phyloP scores from a whole-genome alignment of 1,284 basidiomycete genomes.

The Microbotryum saponariae region DNA sequence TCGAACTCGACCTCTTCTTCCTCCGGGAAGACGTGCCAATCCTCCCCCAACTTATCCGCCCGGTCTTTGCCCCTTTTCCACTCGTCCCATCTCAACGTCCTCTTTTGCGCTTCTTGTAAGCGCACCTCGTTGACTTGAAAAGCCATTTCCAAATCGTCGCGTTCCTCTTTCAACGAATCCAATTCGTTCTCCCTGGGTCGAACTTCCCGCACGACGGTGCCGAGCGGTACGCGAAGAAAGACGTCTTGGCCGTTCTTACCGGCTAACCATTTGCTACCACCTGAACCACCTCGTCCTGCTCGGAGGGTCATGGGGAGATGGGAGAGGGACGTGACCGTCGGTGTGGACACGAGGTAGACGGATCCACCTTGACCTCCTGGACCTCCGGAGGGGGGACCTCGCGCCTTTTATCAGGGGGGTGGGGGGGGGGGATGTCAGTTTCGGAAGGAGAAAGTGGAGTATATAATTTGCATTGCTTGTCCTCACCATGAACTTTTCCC shows the following conservation, averaged over 20 bases:
- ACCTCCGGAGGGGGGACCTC: constrained; percentile 84
- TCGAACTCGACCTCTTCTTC: constrained; percentile 13
- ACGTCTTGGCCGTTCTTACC: constrained; percentile 65
- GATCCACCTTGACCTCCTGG: constrained; percentile 80
- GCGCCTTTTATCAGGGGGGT: constrained; percentile 38
- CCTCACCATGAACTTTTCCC: constrained; percentile 53
- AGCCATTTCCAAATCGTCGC: constrained; percentile 57
- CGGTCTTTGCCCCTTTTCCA: constrained; percentile 28
- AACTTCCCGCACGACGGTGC: constrained; percentile 76
- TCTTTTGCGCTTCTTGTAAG: constrained; percentile 26
- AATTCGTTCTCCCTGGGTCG: constrained; percentile 56
- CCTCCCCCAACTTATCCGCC: constrained; percentile 17
- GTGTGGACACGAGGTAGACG: constrained; percentile 70
- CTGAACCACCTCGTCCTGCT: constrained; percentile 60
- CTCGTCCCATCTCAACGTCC: constrained; percentile 24
- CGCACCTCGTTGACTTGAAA: constrained; percentile 28
- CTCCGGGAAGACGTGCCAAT: constrained; percentile 21
- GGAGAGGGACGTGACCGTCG: constrained; percentile 66
- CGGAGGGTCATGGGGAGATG: constrained; percentile 60
- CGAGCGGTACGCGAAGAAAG: constrained; percentile 71
- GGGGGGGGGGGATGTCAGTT: not conserved
- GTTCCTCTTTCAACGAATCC: constrained; percentile 47
- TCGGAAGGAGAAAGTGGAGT: constrained; percentile 40
- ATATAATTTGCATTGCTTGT: constrained; percentile 69
- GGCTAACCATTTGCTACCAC: constrained; percentile 74